Conservation (phyloP, 805 yeast species). For the Suhomyces sp. region DNA sequence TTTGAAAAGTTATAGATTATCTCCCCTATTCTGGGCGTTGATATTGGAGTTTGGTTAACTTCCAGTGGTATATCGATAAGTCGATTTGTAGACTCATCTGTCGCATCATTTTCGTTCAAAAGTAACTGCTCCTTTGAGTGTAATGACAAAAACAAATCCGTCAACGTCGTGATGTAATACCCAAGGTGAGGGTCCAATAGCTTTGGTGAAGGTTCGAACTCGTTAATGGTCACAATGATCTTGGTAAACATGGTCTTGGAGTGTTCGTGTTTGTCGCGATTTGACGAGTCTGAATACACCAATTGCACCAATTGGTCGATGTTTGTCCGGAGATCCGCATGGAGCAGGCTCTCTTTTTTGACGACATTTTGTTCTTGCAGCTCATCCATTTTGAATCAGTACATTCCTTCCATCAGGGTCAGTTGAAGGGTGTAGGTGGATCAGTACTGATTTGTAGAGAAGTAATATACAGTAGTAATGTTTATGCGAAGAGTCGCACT, state of each 20-base stretch:
- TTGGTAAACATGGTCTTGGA: slow-evolving; percentile 9
- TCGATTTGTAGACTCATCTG: not conserved
- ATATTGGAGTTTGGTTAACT: too few relatives aligned
- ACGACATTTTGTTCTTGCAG: slow-evolving; percentile 8
- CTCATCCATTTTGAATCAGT: too few relatives aligned
- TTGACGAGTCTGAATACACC: slow-evolving; percentile 1
- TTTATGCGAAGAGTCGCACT: too few relatives aligned
- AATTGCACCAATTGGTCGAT: not conserved
- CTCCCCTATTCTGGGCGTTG: slow-evolving; percentile 20
- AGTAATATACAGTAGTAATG: too few relatives aligned
- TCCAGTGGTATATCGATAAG: slow-evolving; percentile 8
- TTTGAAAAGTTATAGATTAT: slow-evolving; percentile 62
- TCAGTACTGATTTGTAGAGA: too few relatives aligned
- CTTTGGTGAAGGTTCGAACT: slow-evolving; percentile 56
- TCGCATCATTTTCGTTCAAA: not conserved
- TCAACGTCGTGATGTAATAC: slow-evolving; percentile 28
- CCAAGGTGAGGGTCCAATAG: slow-evolving; percentile 45
- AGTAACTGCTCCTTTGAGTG: not conserved
- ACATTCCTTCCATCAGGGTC: too few relatives aligned
- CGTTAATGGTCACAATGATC: slow-evolving; percentile 34
- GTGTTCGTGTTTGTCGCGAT: slow-evolving; percentile 10
- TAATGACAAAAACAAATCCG: slow-evolving; percentile 22
- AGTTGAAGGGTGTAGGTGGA: too few relatives aligned
- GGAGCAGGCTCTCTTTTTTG: slow-evolving; percentile 18
- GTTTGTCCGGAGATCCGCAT: slow-evolving; percentile 9